These are phyloP conservation scores for Lipomyces anomalus DNA, from an alignment of 805 yeast genomes.

Conservation along the genomic window DNA sequence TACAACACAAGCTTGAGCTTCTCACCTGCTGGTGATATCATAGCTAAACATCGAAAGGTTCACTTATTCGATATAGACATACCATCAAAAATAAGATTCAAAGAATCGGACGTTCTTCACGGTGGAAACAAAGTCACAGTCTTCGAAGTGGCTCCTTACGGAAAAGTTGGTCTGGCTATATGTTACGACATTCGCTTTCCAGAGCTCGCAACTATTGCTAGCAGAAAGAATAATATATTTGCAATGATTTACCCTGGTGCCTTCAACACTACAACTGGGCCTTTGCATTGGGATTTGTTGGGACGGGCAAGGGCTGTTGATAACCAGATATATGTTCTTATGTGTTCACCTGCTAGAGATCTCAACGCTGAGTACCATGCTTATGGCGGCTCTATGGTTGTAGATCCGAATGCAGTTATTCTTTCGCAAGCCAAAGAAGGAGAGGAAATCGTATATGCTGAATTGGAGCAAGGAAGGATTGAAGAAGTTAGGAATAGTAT, in stretches of 20 bases:
- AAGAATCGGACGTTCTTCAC: slow-evolving; percentile 68
- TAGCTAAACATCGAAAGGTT: slow-evolving; percentile 85
- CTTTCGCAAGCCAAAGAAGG: slow-evolving; percentile 72
- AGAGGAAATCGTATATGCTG: slow-evolving; percentile 71
- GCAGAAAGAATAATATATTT: slow-evolving; percentile 61
- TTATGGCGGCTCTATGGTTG: slow-evolving; percentile 78
- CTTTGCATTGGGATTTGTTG: slow-evolving; percentile 79
- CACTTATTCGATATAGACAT: slow-evolving; percentile 91
- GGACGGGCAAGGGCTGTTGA: slow-evolving; percentile 85
- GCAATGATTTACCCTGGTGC: slow-evolving; percentile 83
- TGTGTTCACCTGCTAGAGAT: slow-evolving; percentile 92
- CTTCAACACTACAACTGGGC: slow-evolving; percentile 86
- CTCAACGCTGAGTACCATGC: slow-evolving; percentile 81
- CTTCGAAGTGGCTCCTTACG: slow-evolving; percentile 56
- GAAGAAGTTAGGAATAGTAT: slow-evolving; percentile 56
- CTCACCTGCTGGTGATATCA: slow-evolving; percentile 61
- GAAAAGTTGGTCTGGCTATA: slow-evolving; percentile 69
- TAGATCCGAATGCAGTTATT: slow-evolving; percentile 90
- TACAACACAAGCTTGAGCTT: slow-evolving; percentile 75
- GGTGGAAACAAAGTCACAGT: slow-evolving; percentile 83
- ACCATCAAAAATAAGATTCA: slow-evolving; percentile 83
- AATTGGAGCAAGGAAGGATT: slow-evolving; percentile 57
- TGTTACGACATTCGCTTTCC: slow-evolving; percentile 90
- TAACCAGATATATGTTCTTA: slow-evolving; percentile 75
- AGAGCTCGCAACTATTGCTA: slow-evolving; percentile 68